Conservation (phyloP, 2,329 filamentous ascomycete species). For the Pestalotiopsis fici region DNA sequence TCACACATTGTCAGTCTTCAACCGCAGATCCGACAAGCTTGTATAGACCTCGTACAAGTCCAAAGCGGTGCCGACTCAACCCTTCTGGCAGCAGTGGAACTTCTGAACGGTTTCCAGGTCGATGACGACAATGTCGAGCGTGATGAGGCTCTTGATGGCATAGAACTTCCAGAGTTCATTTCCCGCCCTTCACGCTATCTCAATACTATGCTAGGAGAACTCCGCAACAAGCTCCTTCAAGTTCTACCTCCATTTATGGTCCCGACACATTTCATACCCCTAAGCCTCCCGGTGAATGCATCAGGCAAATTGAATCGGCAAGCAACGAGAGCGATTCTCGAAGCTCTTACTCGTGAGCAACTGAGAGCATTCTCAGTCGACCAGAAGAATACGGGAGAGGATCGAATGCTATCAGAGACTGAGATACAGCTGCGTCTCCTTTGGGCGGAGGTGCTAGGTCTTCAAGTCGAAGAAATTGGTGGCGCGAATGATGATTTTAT, state of each 20-base stretch:
- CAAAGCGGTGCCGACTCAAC: neutral
- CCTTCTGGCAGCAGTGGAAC: slow-evolving; percentile 3
- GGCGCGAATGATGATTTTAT: slow-evolving; percentile 7
- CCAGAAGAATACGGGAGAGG: neutral
- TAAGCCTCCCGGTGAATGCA: neutral
- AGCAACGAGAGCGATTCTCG: neutral
- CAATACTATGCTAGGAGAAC: neutral
- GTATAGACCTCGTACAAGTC: slow-evolving; percentile 1
- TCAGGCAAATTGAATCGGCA: slow-evolving; percentile 8
- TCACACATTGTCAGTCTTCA: neutral
- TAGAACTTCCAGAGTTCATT: too few species aligned
- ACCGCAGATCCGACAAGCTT: neutral
- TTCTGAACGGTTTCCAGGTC: neutral
- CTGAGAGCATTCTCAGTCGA: neutral
- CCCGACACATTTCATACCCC: slow-evolving; percentile 1
- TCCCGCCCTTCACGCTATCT: too few species aligned
- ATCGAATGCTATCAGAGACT: neutral
- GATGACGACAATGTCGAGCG: too few species aligned
- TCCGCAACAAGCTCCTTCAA: neutral
- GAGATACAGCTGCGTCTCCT: slow-evolving; percentile 4
- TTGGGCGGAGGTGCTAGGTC: slow-evolving; percentile 5
- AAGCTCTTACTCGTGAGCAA: neutral
- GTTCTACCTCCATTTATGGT: slow-evolving; percentile 2
- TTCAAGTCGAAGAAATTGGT: neutral
- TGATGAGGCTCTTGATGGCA: too few species aligned